phyloP scores from a whole-genome alignment of 352 stramenopile species.

The Phytophthora pluvialis region DNA sequence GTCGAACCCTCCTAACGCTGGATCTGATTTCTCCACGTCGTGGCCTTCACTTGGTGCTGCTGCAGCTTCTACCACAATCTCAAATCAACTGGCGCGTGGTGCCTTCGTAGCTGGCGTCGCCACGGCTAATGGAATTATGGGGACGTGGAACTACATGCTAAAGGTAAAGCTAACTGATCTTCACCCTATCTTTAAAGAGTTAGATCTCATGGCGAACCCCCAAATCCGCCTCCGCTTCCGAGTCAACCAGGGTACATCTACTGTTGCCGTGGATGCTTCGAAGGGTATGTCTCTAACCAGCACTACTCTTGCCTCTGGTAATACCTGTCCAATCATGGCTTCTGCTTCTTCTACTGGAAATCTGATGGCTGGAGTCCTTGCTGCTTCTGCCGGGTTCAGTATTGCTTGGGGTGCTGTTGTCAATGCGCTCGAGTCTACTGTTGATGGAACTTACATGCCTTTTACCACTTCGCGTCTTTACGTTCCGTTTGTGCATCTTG shows the following conservation, averaged over 20 bases:
- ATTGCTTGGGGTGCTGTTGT: slow-evolving; percentile 6
- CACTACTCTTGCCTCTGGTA: neutral
- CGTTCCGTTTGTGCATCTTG: no score
- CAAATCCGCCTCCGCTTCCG: slow-evolving; percentile 1
- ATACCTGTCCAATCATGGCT: neutral
- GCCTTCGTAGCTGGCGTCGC: slow-evolving; percentile 3
- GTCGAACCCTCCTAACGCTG: slow-evolving; percentile 7
- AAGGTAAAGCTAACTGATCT: neutral
- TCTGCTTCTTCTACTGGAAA: neutral
- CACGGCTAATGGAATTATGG: neutral
- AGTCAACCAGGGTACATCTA: slow-evolving; percentile 6
- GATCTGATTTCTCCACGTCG: neutral
- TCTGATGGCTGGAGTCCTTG: neutral
- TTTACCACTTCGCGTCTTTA: neutral
- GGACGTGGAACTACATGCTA: neutral
- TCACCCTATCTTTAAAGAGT: neutral
- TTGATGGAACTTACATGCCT: slow-evolving; percentile 7
- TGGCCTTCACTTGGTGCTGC: no score
- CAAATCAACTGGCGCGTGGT: slow-evolving; percentile 9
- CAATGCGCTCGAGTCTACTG: neutral
- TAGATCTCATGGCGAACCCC: neutral
- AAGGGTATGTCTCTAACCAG: neutral
- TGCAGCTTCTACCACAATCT: no score
- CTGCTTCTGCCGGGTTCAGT: neutral
- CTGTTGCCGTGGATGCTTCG: neutral